Base-by-base conservation (phyloP, 768 basidiomycete species). In the Candolleomyces efflorescens region DNA sequence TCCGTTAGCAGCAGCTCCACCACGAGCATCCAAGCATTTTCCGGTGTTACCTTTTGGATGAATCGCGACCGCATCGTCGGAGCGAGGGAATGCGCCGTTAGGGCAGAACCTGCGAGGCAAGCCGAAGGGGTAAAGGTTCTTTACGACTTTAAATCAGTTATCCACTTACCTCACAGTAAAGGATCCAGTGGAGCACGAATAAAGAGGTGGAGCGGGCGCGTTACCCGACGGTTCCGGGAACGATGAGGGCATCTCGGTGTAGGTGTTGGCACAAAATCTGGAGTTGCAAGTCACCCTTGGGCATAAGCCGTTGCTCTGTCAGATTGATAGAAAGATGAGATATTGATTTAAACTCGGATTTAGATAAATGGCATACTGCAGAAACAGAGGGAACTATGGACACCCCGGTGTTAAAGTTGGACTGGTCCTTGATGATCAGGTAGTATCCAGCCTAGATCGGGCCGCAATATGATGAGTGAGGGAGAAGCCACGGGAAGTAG, bases 11-110 rank as follows among this genome's bases (percentile, higher is more conserved):
- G 55, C 66, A 0, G 59, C 60, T 5, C 62, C 67, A 1, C 65
- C 73, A 13, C 65, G 60, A 17, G 71, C 71, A 52, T 71, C 71
- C 20, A 73, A 55, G 45, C 72, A 75, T 51, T 72, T 72, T 3
- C 44, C 52, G 22, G 45, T 63, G 23, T 24, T 48, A 13, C 49
- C 55, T 18, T 65, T 64, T 2, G 69, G 70, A 39, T 69, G 67
- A 39, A 71, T 60, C 9, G 13, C 4, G 26, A 20, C 18, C 7
- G 17, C 10, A 18, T 20, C 46, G 12, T 26, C 45, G 1, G n/a
- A 20, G 18, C 46, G 46, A 24, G 55, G 55, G 45, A 46, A 56
- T 20, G 46, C 23, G 46, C 47, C 47, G 5, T 15, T 18, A 2
- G 55, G 55, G 22, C 55, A 56, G 47, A 56, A 56, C 3, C 55